Conservation (phyloP, 352 stramenopile genomes). For the Phytophthora citricola region DNA sequence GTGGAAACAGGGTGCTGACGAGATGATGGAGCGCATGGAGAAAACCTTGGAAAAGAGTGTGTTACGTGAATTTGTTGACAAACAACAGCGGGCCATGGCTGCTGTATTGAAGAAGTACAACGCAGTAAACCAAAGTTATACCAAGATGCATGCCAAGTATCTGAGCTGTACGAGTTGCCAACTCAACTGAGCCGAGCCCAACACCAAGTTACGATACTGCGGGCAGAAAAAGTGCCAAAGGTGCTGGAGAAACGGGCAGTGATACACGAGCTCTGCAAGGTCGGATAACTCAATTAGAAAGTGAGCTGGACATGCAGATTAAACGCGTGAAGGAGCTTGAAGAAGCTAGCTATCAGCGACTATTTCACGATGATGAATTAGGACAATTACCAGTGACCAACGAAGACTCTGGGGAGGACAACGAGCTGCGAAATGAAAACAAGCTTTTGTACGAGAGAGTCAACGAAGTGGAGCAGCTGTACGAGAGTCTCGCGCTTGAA, state of each 20-base stretch:
- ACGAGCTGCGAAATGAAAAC: constrained; percentile 62
- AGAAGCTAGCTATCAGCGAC: constrained; percentile 24
- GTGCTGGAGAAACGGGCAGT: background rate
- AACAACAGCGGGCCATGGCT: constrained; percentile 40
- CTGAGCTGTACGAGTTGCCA: constrained; percentile 57
- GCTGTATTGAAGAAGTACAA: constrained; percentile 50
- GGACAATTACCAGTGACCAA: background rate
- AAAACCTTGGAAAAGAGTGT: constrained; percentile 68
- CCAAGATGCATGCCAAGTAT: constrained; percentile 57
- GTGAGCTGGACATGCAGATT: constrained; percentile 47
- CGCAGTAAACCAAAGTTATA: constrained; percentile 48
- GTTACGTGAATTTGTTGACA: constrained; percentile 53
- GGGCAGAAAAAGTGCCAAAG: constrained; percentile 39
- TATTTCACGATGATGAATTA: constrained; percentile 19
- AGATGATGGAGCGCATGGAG: constrained; percentile 71
- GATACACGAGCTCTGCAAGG: constrained; percentile 27
- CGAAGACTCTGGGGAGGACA: constrained; percentile 14
- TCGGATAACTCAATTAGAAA: constrained; percentile 62
- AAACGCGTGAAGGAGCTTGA: constrained; percentile 59
- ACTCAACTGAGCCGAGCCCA: constrained; percentile 49
- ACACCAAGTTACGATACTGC: constrained; percentile 59
- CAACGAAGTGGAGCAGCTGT: constrained; percentile 77
- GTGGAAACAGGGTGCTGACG: constrained; percentile 84
- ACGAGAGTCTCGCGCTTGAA: constrained; percentile 67
- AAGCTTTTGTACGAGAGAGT: constrained; percentile 68